Conservation (phyloP, 805 yeast species). For the Zygosaccharomyces pseudorouxii region DNA sequence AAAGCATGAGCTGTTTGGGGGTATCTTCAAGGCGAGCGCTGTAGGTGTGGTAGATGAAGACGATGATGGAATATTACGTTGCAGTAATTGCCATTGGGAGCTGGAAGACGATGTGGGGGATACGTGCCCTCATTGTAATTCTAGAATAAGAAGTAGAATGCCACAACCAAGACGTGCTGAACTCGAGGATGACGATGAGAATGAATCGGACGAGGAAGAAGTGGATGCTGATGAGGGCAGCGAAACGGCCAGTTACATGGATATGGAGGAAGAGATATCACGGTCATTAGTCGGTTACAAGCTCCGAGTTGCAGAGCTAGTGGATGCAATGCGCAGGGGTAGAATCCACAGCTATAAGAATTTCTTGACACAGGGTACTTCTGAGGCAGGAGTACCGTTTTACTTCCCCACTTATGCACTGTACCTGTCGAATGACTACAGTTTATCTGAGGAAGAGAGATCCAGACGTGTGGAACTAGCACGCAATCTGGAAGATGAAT, state of each 20-base stretch:
- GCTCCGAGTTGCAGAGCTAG: background rate
- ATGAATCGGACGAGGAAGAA: constrained; percentile 13
- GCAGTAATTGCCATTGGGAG: constrained; percentile 79
- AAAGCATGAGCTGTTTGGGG: constrained; percentile 42
- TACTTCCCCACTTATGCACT: constrained; percentile 8
- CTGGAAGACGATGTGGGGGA: constrained; percentile 48
- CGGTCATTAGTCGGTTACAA: background rate
- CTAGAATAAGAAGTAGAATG: constrained; percentile 39
- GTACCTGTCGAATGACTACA: constrained; percentile 5
- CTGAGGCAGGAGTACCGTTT: background rate
- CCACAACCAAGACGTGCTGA: background rate
- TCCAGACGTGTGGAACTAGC: constrained; percentile 12
- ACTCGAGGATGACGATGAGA: constrained; percentile 10
- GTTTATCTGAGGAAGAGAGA: constrained; percentile 14
- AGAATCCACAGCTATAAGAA: background rate
- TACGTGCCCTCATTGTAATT: constrained; percentile 65
- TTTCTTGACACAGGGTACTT: background rate
- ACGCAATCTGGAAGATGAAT: background rate
- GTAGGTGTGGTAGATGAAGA: constrained; percentile 49
- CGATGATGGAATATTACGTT: constrained; percentile 69
- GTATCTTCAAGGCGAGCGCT: constrained; percentile 45
- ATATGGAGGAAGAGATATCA: background rate
- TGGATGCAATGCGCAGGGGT: background rate
- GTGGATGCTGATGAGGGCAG: constrained; percentile 10
- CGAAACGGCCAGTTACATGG: background rate